phyloP scores from a whole-genome alignment of 2,329 filamentous ascomycete species.

The Talaromyces albobiverticillius region DNA sequence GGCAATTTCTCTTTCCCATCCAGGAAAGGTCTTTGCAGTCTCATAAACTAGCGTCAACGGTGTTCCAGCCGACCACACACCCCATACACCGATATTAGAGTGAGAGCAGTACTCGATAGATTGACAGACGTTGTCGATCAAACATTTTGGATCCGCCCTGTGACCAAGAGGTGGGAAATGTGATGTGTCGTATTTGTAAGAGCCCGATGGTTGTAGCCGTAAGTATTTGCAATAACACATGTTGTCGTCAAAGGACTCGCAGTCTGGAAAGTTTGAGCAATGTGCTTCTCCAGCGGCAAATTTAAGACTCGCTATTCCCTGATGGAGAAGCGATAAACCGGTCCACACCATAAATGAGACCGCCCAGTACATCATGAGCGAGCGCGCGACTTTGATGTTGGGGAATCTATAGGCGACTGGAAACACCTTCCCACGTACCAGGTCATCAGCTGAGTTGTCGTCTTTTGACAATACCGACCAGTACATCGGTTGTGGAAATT shows the following conservation, averaged over 20 bases:
- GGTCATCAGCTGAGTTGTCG: constrained; percentile 10
- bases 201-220: constrained; percentile 3
- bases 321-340: constrained; percentile 30
- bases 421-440: constrained; percentile 21
- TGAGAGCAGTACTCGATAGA: constrained; percentile 32
- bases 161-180: constrained; percentile 24
- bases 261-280: constrained; percentile 9
- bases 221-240: constrained; percentile 11
- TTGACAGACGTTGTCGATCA: constrained; percentile 34
- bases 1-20: constrained; percentile 8
- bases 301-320: constrained; percentile 20
- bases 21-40: constrained; percentile 9
- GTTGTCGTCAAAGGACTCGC: constrained; percentile 4
- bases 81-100: constrained; percentile 20
- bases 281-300: constrained; percentile 7
- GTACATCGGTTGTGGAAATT: constrained; percentile 24
- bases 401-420: constrained; percentile 30
- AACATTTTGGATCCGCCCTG: constrained; percentile 22
- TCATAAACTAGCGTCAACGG: constrained; percentile 15
- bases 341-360: constrained; percentile 32
- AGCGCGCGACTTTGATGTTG: constrained; percentile 24
- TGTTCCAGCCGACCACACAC: constrained; percentile 9
- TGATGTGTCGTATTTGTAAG: constrained; percentile 10
- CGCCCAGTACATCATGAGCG: constrained; percentile 33
- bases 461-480: constrained; percentile 26